A percentile compares a stretch with the other conserved stretches of the same genome.
Conservation (phyloP, 345 rosid genomes). For the Euclidium syriacum region DNA sequence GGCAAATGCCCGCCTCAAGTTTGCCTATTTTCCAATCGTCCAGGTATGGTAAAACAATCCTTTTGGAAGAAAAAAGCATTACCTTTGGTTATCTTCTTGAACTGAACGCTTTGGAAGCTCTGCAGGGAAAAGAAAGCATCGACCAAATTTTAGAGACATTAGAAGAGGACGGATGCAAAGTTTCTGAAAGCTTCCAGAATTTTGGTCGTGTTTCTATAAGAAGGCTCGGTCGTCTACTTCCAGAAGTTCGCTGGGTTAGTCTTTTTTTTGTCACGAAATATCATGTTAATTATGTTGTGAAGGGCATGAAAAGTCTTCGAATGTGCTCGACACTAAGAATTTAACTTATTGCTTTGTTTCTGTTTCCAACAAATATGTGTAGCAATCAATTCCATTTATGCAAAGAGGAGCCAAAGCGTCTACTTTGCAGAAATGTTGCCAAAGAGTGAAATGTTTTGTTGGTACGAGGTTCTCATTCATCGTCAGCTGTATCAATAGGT, state of each 20-base stretch:
- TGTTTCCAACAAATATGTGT: conserved; percentile 8
- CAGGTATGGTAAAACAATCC: conserved; percentile 55
- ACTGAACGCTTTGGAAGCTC: neutral
- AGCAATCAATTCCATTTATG: conserved; percentile 70
- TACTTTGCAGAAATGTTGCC: conserved; percentile 51
- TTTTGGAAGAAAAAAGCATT: neutral
- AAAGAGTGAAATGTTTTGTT: conserved; percentile 61
- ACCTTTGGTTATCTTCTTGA: neutral
- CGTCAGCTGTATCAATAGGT: neutral
- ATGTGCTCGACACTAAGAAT: neutral
- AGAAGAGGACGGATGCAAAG: conserved; percentile 40
- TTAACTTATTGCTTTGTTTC: neutral
- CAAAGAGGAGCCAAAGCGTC: conserved; percentile 48
- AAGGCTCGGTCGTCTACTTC: conserved; percentile 79
- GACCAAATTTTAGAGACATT: conserved; percentile 50
- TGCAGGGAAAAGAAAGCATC: conserved; percentile 67
- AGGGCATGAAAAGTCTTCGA: neutral
- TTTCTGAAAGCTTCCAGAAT: conserved; percentile 41
- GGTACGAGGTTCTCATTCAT: conserved; percentile 37
- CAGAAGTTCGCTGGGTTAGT: conserved; percentile 80
- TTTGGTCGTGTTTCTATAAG: conserved; percentile 60
- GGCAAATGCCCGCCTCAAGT: conserved; percentile 71
- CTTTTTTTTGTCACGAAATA: neutral
- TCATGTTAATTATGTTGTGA: neutral
- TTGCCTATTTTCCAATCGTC: conserved; percentile 57